These are phyloP conservation scores for Parachaetomium inaequale DNA, from an alignment of 495 filamentous ascomycete genomes.

Conservation along the genomic window DNA sequence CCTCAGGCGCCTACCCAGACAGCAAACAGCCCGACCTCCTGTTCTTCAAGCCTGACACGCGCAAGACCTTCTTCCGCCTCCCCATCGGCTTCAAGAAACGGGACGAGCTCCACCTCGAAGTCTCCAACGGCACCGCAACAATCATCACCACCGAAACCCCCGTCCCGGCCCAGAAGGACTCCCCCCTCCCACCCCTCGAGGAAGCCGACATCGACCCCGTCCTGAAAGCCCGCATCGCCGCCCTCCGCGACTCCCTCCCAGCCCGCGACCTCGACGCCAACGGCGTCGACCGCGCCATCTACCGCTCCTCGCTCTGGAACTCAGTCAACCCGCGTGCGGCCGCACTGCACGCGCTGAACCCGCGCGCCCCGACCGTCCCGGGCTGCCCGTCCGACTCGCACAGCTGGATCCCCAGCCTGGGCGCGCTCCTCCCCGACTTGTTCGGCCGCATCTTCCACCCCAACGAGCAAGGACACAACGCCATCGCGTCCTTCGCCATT, in stretches of 20 bases:
- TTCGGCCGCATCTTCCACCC: slow-evolving; percentile 6
- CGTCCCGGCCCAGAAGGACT: neutral
- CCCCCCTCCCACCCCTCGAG: neutral
- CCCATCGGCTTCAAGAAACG: slow-evolving; percentile 1
- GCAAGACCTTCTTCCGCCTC: slow-evolving; percentile 5
- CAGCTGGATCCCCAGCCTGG: neutral
- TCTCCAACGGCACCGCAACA: neutral
- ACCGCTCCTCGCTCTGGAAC: neutral
- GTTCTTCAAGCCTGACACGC: slow-evolving; percentile 6
- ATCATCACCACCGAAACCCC: neutral
- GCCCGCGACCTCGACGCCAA: neutral
- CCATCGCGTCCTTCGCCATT: neutral
- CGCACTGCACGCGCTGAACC: neutral
- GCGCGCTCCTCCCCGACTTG: neutral
- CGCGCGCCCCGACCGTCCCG: neutral
- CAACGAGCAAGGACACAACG: slow-evolving; percentile 1
- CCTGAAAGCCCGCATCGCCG: neutral
- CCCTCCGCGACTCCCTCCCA: neutral
- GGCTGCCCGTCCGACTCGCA: neutral
- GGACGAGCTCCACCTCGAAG: neutral
- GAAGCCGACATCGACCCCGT: neutral
- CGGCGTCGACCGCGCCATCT: slow-evolving; percentile 1
- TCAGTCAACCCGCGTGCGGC: neutral
- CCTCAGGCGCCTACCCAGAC: slow-evolving; percentile 1
- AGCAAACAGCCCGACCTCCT: neutral